Evolutionary conservation across 2,329 filamentous ascomycete species (phyloP).

Genomic region (Aspergillus ruber): DNA sequence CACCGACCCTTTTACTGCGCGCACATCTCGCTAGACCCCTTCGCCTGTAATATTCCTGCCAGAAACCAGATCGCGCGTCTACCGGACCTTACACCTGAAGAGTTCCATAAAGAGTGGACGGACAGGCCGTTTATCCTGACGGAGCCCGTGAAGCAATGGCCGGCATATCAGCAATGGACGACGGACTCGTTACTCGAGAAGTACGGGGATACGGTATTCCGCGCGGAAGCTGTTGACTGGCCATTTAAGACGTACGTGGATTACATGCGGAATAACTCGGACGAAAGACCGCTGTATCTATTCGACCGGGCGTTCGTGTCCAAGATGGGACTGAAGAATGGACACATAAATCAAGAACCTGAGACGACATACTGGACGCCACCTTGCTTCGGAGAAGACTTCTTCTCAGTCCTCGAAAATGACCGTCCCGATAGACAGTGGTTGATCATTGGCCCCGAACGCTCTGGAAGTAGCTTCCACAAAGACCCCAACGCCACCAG

Average conservation of each 20-base stretch:
- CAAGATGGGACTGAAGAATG: slow-evolving; percentile 71
- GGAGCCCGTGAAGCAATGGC: slow-evolving; percentile 73
- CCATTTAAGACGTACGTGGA: slow-evolving; percentile 68
- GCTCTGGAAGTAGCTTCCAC: slow-evolving; percentile 91
- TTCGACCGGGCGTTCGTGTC: slow-evolving; percentile 83
- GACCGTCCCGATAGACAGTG: slow-evolving; percentile 83
- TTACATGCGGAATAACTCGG: slow-evolving; percentile 72
- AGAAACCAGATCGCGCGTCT: slow-evolving; percentile 68
- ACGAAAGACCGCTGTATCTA: slow-evolving; percentile 87
- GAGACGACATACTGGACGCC: slow-evolving; percentile 69
- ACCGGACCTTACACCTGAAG: slow-evolving; percentile 59
- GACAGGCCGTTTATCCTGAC: slow-evolving; percentile 82
- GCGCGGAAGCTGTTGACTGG: slow-evolving; percentile 93
- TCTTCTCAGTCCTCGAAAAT: slow-evolving; percentile 70
- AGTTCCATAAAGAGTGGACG: slow-evolving; percentile 72
- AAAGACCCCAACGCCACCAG: slow-evolving; percentile 66
- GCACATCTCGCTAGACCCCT: slow-evolving; percentile 62
- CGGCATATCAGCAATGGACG: slow-evolving; percentile 67
- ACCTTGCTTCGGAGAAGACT: slow-evolving; percentile 75
- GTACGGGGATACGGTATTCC: slow-evolving; percentile 65
- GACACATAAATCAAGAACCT: slow-evolving; percentile 33
- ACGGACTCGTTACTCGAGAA: slow-evolving; percentile 58
- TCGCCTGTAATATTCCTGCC: slow-evolving; percentile 63
- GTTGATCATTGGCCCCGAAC: slow-evolving; percentile 82
- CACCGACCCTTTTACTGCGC: slow-evolving; percentile 88